These are phyloP conservation scores for Chaetomium strumarium DNA, from an alignment of 2,329 filamentous ascomycete genomes.

Conservation along the genomic window DNA sequence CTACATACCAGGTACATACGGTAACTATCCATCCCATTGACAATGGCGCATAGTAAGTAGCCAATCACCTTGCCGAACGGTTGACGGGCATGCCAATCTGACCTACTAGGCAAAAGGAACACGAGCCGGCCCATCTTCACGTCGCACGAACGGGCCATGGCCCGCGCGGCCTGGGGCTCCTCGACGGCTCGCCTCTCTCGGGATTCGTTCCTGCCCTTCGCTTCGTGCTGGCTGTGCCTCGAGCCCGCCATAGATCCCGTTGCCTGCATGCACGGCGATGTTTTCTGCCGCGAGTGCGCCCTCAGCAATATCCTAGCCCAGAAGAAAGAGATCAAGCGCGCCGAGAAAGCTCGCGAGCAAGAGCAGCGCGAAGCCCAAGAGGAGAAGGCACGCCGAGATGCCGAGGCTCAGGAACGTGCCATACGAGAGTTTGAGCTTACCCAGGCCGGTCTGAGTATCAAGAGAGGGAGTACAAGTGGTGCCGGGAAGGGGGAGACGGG, in stretches of 20 bases:
- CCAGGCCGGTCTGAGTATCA: conserved; percentile 62
- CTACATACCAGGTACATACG: too few relatives aligned
- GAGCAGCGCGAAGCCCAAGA: conserved; percentile 58
- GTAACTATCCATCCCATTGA: not conserved
- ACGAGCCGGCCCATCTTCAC: conserved; percentile 92
- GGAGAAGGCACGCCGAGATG: conserved; percentile 54
- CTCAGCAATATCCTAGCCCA: conserved; percentile 86
- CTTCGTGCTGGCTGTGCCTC: conserved; percentile 81
- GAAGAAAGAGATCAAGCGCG: conserved; percentile 81
- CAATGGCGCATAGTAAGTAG: conserved; percentile 44
- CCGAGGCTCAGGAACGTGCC: conserved; percentile 63
- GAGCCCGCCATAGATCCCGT: conserved; percentile 76
- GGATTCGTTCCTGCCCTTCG: conserved; percentile 89
- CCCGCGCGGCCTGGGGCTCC: conserved; percentile 75
- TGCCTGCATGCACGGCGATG: conserved; percentile 74
- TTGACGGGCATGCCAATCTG: conserved; percentile 2
- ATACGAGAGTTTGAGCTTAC: conserved; percentile 78
- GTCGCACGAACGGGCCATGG: conserved; percentile 76
- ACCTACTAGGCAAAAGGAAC: conserved; percentile 66
- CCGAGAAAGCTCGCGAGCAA: conserved; percentile 60
- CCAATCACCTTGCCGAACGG: not conserved
- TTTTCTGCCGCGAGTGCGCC: conserved; percentile 94
- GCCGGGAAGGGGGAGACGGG: conserved; percentile 26
- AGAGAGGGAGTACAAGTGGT: conserved; percentile 31
- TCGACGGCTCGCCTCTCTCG: conserved; percentile 78